Evolutionary conservation across 345 rosid genomes (phyloP).

Genomic region (Salix brachista): DNA sequence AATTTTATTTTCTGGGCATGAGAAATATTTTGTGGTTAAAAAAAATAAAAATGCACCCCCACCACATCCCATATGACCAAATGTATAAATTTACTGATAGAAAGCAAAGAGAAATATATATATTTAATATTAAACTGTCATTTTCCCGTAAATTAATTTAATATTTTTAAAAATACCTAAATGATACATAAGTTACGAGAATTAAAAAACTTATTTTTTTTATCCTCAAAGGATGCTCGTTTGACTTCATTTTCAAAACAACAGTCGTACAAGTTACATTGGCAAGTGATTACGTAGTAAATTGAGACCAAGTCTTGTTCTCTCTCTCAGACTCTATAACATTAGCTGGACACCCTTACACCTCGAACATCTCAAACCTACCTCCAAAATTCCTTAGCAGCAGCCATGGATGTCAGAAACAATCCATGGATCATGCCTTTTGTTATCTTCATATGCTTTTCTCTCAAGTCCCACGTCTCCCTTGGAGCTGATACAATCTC

Average conservation of each 20-base stretch:
- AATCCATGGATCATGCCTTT: constrained; percentile 22
- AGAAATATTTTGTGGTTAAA: no score
- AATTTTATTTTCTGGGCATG: not conserved
- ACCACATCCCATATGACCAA: not conserved
- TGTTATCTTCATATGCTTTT: constrained; percentile 27
- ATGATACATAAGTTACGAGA: no score
- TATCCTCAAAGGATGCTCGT: not conserved
- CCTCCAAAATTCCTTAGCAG: not conserved
- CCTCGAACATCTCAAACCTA: not conserved
- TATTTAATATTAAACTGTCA: no score
- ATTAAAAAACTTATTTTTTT: no score
- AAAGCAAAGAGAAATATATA: no score
- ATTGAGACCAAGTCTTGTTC: not conserved
- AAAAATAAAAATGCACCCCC: not conserved
- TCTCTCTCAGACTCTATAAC: not conserved
- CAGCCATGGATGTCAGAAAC: constrained; percentile 26
- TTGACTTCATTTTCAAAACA: not conserved
- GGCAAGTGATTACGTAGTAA: not conserved
- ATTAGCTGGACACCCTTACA: not conserved
- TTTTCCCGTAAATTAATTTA: no score
- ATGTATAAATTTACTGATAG: no score
- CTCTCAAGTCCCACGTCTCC: constrained; percentile 25
- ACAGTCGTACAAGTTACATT: not conserved
- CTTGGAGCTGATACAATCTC: constrained; percentile 51
- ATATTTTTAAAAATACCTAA: no score